Conservation (phyloP, 2,329 filamentous ascomycete genomes). For the Emergomyces pasteurianus region DNA sequence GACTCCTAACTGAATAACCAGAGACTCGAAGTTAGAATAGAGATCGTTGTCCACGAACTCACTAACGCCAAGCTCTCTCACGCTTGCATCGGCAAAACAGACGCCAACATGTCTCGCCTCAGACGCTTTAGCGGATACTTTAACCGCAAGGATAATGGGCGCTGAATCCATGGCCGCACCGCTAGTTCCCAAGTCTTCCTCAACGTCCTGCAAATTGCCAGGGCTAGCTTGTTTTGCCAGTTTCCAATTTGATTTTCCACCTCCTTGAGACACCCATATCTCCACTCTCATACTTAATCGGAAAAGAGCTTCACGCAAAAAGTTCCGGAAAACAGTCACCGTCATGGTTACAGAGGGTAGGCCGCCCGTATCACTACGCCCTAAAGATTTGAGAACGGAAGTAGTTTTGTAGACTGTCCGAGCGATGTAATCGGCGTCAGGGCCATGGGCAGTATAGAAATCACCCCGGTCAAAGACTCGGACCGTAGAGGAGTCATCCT, state of each 20-base stretch:
- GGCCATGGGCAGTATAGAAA: conserved; percentile 63
- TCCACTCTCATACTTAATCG: conserved; percentile 82
- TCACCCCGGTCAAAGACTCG: conserved; percentile 90
- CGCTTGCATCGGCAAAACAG: conserved; percentile 94
- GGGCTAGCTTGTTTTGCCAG: conserved; percentile 84
- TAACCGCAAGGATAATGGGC: conserved; percentile 90
- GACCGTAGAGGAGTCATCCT: conserved; percentile 53
- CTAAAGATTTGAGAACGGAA: conserved; percentile 82
- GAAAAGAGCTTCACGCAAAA: conserved; percentile 87
- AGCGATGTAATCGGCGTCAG: conserved; percentile 37
- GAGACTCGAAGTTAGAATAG: conserved; percentile 93
- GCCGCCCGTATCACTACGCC: conserved; percentile 69
- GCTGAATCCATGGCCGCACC: conserved; percentile 64
- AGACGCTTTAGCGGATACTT: conserved; percentile 73
- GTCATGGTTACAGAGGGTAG: conserved; percentile 93
- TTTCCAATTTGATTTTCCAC: conserved; percentile 78
- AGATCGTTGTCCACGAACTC: conserved; percentile 98
- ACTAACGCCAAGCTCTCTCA: conserved; percentile 87
- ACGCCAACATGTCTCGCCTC: conserved; percentile 84
- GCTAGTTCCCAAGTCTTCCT: conserved; percentile 71
- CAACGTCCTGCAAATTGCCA: conserved; percentile 90
- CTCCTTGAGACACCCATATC: conserved; percentile 65
- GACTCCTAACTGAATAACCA: conserved; percentile 91
- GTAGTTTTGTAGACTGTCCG: conserved; percentile 91
- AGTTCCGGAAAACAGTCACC: conserved; percentile 86